Evolutionary conservation across 2,329 filamentous ascomycete genomes (phyloP), one percentile per base, ranked within the genome.

Genomic region (Trichoderma sp.): DNA sequence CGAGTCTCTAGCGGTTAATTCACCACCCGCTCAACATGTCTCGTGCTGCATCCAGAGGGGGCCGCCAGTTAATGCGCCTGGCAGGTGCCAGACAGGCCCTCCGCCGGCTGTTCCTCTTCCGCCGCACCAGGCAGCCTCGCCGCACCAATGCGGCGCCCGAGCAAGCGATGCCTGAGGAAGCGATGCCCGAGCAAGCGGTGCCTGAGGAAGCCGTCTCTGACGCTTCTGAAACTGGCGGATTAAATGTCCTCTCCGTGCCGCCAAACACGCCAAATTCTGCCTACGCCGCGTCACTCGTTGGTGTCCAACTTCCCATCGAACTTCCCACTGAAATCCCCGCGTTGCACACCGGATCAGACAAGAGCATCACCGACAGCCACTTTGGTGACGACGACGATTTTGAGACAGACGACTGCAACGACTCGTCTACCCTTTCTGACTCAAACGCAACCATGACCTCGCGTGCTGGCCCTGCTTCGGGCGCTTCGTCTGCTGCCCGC

Each of bases 21-120:
- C 63, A 34, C 63, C 21, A 1, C 6, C 14, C 46, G 3, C 14
- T 10, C n/a, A 32, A 28, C 11, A 68, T 51, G 59, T 2, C 59
- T 16, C 39, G 60, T 18, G 77, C 78, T 73, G 68, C 74, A 52
- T 13, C 21, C 11, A 11, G 32, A 34, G 21, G 21, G n/a, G 72
- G 76, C 56, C 65, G 77, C 63, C 78, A 76, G 70, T 75, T 74
- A 58, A 65, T 77, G 10, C 72, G 76, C 54, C 73, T 78, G 72
- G 76, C 74, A 70, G 73, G 74, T 65, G 76, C 76, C 72, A 77
- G 73, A 69, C 75, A 72, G 58, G 73, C 74, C 39, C 66, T 80
- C 21, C 78, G 77, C 24, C 75, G 73, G 68, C 71, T 78, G 65
- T 76, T 49, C 21, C 46, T n/a, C 11, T 49, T 80, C 69, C 73